Conservation (phyloP, 2,329 filamentous ascomycete genomes). For the Dothistroma septosporum region DNA sequence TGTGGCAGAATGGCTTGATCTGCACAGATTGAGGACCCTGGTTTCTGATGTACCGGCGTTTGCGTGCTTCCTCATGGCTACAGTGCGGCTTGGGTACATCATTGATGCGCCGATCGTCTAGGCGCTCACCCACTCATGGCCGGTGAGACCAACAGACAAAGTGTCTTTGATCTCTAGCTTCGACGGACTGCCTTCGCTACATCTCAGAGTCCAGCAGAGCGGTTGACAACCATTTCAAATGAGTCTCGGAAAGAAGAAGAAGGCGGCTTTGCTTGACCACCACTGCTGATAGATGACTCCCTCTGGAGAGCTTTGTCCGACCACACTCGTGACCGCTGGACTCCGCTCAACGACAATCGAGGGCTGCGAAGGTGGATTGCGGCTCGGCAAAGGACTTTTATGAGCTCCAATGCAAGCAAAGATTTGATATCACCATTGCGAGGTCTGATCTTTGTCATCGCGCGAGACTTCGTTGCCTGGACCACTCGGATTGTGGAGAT, state of each 20-base stretch:
- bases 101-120: not conserved
- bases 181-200: not conserved
- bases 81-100: not conserved
- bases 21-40: not conserved
- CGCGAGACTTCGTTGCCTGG: too few relatives aligned
- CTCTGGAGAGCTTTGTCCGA: not conserved
- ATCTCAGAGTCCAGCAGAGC: not conserved
- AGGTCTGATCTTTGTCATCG: not conserved
- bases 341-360: not conserved
- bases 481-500: too few relatives aligned
- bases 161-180: not conserved
- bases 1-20: conserved; percentile 3
- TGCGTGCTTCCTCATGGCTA: conserved; percentile 3
- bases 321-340: not conserved
- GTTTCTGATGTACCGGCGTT: conserved; percentile 1
- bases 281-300: not conserved
- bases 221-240: not conserved
- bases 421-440: not conserved
- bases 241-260: not conserved
- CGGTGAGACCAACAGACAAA: not conserved
- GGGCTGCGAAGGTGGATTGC: not conserved
- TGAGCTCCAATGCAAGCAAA: not conserved
- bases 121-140: not conserved
- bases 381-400: not conserved
- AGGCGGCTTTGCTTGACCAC: not conserved